Evolutionary conservation across 2,329 filamentous ascomycete genomes (phyloP).

Genomic region (Pyrenophora seminiperda): DNA sequence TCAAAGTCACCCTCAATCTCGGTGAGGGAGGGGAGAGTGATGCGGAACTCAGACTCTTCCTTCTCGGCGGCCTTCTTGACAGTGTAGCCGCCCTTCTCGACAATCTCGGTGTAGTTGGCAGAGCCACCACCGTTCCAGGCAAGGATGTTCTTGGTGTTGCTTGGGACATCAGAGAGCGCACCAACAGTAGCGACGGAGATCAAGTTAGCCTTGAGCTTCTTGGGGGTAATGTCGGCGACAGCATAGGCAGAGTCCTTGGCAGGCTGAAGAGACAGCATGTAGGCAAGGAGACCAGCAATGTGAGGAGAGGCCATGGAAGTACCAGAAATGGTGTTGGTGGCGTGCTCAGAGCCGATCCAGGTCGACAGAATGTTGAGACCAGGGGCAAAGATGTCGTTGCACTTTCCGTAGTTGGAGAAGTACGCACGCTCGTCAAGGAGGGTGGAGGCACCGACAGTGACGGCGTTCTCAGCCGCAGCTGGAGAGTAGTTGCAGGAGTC

Average conservation of each 20-base stretch:
- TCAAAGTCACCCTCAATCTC: conserved; percentile 46
- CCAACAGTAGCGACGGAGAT: conserved; percentile 80
- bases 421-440: conserved; percentile 95
- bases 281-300: conserved; percentile 93
- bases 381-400: conserved; percentile 98
- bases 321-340: conserved; percentile 98
- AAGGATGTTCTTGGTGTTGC: conserved; percentile 88
- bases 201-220: conserved; percentile 89
- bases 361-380: conserved; percentile 97
- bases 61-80: conserved; percentile 44
- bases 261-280: conserved; percentile 96
- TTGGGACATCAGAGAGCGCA: conserved; percentile 79
- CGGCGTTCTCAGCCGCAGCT: conserved; percentile 85
- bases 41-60: conserved; percentile 47
- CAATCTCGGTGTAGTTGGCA: conserved; percentile 85
- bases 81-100: conserved; percentile 74
- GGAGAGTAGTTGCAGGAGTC: conserved; percentile 99
- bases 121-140: conserved; percentile 98
- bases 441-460: conserved; percentile 95
- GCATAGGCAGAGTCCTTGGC: conserved; percentile 87
- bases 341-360: conserved; percentile 96
- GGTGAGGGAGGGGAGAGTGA: conserved; percentile 46
- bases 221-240: conserved; percentile 85
- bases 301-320: conserved; percentile 99
- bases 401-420: conserved; percentile 99